Conservation (phyloP, 768 basidiomycete species). For the Russula compacta region DNA sequence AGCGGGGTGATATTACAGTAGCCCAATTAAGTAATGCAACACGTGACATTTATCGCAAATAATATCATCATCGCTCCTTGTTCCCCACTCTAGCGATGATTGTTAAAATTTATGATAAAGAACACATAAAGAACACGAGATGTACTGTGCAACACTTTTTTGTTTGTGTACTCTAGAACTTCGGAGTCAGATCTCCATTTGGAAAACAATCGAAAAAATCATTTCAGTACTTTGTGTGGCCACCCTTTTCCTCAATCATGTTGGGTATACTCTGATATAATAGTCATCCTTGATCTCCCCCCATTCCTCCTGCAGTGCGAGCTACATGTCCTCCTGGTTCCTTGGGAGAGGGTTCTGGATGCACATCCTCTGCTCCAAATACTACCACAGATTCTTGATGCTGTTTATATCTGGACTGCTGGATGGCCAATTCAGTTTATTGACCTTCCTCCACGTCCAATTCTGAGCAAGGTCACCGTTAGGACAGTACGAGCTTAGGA, state of each 20-base stretch:
- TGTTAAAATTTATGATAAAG: no score
- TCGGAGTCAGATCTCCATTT: no score
- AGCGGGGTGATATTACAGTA: constrained; percentile 37
- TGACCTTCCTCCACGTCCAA: background rate
- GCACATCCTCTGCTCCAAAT: background rate
- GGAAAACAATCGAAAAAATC: no score
- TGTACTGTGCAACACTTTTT: no score
- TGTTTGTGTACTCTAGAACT: no score
- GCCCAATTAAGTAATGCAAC: no score
- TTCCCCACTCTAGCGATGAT: no score
- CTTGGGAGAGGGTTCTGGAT: background rate
- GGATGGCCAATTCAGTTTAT: background rate
- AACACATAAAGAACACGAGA: no score
- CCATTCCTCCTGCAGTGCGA: background rate
- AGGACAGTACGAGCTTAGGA: no score
- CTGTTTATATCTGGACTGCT: background rate
- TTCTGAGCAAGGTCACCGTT: background rate
- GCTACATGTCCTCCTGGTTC: background rate
- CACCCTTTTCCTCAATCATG: background rate
- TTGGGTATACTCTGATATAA: background rate
- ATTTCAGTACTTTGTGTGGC: background rate
- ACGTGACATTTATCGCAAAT: constrained; percentile 35
- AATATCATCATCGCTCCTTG: no score
- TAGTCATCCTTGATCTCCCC: background rate
- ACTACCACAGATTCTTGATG: background rate